Percentiles rank a stretch among this genome's conserved stretches.
Conservation (phyloP, 78 protist species). For the Ministeria vibrans region DNA sequence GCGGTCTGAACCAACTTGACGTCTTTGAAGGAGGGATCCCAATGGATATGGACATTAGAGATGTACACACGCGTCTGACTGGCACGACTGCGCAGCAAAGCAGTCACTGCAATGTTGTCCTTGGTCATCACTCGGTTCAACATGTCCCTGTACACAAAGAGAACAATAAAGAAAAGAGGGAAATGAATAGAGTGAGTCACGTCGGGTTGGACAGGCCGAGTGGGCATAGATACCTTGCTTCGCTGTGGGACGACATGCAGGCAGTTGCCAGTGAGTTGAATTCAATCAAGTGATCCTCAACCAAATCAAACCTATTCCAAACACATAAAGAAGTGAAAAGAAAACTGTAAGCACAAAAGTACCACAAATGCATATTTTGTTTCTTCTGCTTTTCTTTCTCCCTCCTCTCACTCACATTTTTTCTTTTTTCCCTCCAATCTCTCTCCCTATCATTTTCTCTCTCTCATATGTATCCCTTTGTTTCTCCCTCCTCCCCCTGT, state of each 20-base stretch:
- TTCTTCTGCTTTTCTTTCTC: too few relatives aligned
- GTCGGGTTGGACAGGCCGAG: too few relatives aligned
- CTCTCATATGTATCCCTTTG: too few relatives aligned
- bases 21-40: slow-evolving; percentile 38
- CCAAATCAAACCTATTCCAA: not conserved
- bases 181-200: not conserved
- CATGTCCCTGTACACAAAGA: not conserved
- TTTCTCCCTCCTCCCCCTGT: too few relatives aligned
- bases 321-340: too few relatives aligned
- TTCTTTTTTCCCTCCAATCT: too few relatives aligned
- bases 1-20: slow-evolving; percentile 37
- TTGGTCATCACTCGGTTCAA: slow-evolving; percentile 25
- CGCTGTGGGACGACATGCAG: not conserved
- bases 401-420: too few relatives aligned
- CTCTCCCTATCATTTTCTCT: too few relatives aligned
- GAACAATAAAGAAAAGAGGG: not conserved
- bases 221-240: not conserved
- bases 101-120: slow-evolving; percentile 38
- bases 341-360: too few relatives aligned
- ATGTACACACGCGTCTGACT: not conserved
- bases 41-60: slow-evolving; percentile 33
- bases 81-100: not conserved
- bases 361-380: too few relatives aligned
- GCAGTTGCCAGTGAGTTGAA: not conserved
- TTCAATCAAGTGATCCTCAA: slow-evolving; percentile 1